A percentile compares a stretch with the other conserved stretches of the same genome.
These are phyloP conservation scores for Pseudozyma thailandica DNA, from an alignment of 1,284 basidiomycete genomes.

Conservation along the genomic window DNA sequence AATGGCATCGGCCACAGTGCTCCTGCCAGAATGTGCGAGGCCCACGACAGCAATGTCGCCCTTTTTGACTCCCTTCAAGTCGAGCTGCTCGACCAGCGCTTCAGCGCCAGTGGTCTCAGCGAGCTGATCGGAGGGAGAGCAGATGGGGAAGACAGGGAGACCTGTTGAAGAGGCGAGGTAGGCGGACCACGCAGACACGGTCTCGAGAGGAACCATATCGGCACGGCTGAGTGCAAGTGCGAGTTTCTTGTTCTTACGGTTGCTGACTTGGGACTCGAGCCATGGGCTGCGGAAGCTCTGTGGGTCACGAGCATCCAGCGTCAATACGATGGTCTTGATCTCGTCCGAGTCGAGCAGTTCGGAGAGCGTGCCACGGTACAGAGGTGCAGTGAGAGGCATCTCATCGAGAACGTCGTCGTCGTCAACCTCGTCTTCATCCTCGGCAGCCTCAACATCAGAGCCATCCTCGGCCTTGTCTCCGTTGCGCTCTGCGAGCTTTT, in stretches of 20 bases:
- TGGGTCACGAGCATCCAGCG: constrained; percentile 62
- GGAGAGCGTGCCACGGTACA: constrained; percentile 41
- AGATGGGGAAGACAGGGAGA: constrained; percentile 51
- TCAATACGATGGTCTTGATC: constrained; percentile 51
- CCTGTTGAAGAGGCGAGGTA: constrained; percentile 28
- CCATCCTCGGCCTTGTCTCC: constrained; percentile 15
- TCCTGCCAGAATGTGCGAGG: constrained; percentile 56
- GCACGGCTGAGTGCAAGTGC: constrained; percentile 52
- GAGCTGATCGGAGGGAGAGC: constrained; percentile 32
- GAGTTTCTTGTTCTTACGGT: constrained; percentile 35
- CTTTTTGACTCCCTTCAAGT: constrained; percentile 35
- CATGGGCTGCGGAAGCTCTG: constrained; percentile 54
- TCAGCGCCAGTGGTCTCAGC: constrained; percentile 40
- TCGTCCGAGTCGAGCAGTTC: constrained; percentile 38
- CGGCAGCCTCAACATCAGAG: constrained; percentile 28
- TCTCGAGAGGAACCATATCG: constrained; percentile 62
- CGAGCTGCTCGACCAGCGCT: constrained; percentile 48
- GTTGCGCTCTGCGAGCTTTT: constrained; percentile 41
- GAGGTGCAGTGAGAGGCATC: constrained; percentile 43
- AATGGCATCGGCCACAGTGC: constrained; percentile 52
- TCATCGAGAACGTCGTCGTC: constrained; percentile 33
- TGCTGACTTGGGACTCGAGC: constrained; percentile 47
- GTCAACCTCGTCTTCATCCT: constrained; percentile 36
- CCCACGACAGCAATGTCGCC: constrained; percentile 54
- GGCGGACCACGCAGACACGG: constrained; percentile 54